phyloP scores from a whole-genome alignment of 1,284 basidiomycete species.

The Moniliella sp. region DNA sequence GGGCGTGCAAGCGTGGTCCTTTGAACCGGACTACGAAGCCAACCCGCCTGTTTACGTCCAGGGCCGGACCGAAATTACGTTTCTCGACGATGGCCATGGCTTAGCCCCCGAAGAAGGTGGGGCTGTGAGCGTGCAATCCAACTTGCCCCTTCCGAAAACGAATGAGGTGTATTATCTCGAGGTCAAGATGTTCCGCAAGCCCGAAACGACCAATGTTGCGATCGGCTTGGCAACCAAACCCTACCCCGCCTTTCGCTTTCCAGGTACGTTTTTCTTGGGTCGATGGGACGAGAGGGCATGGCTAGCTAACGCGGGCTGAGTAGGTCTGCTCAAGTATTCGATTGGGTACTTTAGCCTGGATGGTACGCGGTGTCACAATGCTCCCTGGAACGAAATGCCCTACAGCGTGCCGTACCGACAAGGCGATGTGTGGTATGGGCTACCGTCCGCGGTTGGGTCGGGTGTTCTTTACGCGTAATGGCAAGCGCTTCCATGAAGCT shows the following conservation, averaged over 20 bases:
- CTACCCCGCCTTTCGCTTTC: constrained; percentile 27
- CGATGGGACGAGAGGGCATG: not conserved
- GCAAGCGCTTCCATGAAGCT: constrained; percentile 26
- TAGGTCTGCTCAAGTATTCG: too few relatives aligned
- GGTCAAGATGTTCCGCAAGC: constrained; percentile 33
- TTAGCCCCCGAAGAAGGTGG: constrained; percentile 31
- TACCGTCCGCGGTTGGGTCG: constrained; percentile 28
- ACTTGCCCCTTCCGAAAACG: constrained; percentile 29
- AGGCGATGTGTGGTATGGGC: constrained; percentile 39
- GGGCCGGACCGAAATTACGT: constrained; percentile 29
- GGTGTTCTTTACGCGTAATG: constrained; percentile 32
- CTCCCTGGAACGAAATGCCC: constrained; percentile 68
- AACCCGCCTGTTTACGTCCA: constrained; percentile 30
- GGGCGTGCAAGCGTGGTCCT: constrained; percentile 31
- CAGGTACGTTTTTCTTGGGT: constrained; percentile 3
- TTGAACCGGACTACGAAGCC: constrained; percentile 31
- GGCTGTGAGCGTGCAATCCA: constrained; percentile 27
- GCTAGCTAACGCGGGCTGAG: not conserved
- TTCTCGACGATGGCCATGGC: constrained; percentile 26
- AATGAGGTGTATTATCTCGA: constrained; percentile 35
- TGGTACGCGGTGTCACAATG: constrained; percentile 91
- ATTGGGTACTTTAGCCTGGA: constrained; percentile 80
- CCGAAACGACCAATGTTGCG: constrained; percentile 20
- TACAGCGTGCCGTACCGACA: constrained; percentile 71
- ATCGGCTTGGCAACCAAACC: constrained; percentile 31